Evolutionary conservation across 257 asterid genomes (phyloP).

Genomic region (Rhazya stricta): DNA sequence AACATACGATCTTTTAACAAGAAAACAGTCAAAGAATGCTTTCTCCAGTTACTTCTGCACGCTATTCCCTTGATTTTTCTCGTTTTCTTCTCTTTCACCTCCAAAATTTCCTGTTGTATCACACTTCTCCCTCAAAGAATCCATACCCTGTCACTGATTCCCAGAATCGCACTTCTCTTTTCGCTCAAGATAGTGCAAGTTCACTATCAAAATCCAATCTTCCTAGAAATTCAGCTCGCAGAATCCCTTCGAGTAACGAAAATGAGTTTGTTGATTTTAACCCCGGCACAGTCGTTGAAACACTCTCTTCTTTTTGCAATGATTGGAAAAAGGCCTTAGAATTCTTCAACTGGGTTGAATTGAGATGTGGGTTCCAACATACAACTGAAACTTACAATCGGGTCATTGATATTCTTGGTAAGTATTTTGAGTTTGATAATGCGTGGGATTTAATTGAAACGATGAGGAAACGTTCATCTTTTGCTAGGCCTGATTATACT

Average conservation of each 20-base stretch:
- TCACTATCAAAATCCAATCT: constrained; percentile 21
- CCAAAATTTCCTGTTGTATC: constrained; percentile 23
- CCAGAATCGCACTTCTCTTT: constrained; percentile 17
- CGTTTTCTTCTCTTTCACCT: constrained; percentile 30
- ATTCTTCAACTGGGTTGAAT: constrained; percentile 84
- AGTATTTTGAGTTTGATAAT: constrained; percentile 68
- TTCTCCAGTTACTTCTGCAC: constrained; percentile 30
- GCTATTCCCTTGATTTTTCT: constrained; percentile 25
- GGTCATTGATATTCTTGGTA: constrained; percentile 71
- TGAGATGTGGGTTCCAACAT: constrained; percentile 51
- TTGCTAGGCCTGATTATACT: constrained; percentile 54
- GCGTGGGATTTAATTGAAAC: constrained; percentile 60
- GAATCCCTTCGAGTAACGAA: not conserved
- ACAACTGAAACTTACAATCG: constrained; percentile 59
- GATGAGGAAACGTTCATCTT: constrained; percentile 33
- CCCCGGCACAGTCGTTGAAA: constrained; percentile 42
- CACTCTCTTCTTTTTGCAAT: constrained; percentile 62
- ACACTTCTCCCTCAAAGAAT: constrained; percentile 15
- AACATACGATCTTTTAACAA: not conserved
- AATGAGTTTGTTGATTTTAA: constrained; percentile 25
- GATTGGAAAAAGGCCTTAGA: constrained; percentile 85
- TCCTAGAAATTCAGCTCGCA: constrained; percentile 17
- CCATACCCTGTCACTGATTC: constrained; percentile 18
- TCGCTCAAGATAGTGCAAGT: constrained; percentile 16
- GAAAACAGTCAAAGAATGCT: constrained; percentile 29